phyloP scores from a whole-genome alignment of 2,329 filamentous ascomycete species.

The Calonectria leucothoes region DNA sequence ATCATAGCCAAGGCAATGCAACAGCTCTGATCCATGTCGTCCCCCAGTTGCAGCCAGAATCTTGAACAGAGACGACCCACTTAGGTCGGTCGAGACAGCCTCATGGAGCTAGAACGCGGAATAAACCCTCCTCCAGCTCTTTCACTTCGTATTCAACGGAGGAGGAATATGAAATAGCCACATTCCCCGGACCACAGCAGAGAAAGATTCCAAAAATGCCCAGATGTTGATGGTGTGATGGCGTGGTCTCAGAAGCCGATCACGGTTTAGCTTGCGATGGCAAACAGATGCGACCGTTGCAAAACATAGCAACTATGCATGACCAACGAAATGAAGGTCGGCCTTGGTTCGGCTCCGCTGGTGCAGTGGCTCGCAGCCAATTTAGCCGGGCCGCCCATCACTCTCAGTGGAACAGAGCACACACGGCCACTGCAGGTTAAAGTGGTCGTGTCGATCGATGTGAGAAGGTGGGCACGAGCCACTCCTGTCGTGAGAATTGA shows the following conservation, averaged over 20 bases:
- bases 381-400: not conserved
- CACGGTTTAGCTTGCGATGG: not conserved
- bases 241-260: too few species aligned
- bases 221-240: not conserved
- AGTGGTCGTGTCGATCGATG: not conserved
- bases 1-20: not conserved
- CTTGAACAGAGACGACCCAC: not conserved
- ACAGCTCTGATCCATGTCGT: not conserved
- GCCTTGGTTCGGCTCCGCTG: not conserved
- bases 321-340: not conserved
- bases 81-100: not conserved
- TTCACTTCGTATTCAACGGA: not conserved
- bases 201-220: fast-evolving
- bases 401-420: not conserved
- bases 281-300: not conserved
- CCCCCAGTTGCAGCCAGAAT: not conserved
- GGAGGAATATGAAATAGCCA: not conserved
- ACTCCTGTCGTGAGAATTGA: not conserved
- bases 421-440: not conserved
- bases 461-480: not conserved
- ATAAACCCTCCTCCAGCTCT: not conserved
- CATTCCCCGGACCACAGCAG: not conserved
- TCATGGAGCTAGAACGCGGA: not conserved
- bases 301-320: too few species aligned
- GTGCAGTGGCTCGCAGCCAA: not conserved